phyloP scores from a whole-genome alignment of 768 basidiomycete genomes.

The Tricholomella constricta region DNA sequence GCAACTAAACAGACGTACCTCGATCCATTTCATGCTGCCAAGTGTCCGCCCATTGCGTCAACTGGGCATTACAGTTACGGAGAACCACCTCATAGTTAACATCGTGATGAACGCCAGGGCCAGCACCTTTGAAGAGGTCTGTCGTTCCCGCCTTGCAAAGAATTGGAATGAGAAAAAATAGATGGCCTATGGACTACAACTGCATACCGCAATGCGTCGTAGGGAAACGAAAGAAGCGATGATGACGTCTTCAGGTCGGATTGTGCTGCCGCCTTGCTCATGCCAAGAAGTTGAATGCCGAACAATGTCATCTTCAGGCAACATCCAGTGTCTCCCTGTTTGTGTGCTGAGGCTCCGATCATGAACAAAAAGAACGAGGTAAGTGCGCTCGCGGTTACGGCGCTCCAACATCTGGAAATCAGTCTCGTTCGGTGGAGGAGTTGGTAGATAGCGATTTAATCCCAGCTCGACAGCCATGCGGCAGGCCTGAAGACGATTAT shows the following conservation, averaged over 20 bases:
- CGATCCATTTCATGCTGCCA: slow-evolving; percentile 77
- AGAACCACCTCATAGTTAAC: slow-evolving; percentile 75
- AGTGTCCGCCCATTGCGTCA: slow-evolving; percentile 69
- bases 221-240: slow-evolving; percentile 76
- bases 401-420: slow-evolving; percentile 71
- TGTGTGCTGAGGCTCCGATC: slow-evolving; percentile 86
- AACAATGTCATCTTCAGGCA: slow-evolving; percentile 82
- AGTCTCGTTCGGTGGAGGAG: slow-evolving; percentile 59
- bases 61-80: slow-evolving; percentile 68
- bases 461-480: slow-evolving; percentile 87
- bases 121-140: slow-evolving; percentile 50
- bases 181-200: not conserved
- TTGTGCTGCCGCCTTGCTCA: slow-evolving; percentile 50
- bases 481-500: slow-evolving; percentile 55
- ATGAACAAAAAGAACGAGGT: slow-evolving; percentile 83
- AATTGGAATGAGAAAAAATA: slow-evolving; percentile 4
- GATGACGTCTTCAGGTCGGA: slow-evolving; percentile 80
- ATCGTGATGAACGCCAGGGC: slow-evolving; percentile 52
- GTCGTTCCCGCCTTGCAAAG: slow-evolving; percentile 69
- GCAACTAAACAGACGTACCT: slow-evolving; percentile 41
- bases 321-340: slow-evolving; percentile 87
- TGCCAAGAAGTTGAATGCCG: slow-evolving; percentile 74
- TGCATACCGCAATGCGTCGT: slow-evolving; percentile 75
- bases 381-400: slow-evolving; percentile 83
- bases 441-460: slow-evolving; percentile 67